Evolutionary conservation across 805 yeast species (phyloP).

Genomic region (Pichia californica): DNA sequence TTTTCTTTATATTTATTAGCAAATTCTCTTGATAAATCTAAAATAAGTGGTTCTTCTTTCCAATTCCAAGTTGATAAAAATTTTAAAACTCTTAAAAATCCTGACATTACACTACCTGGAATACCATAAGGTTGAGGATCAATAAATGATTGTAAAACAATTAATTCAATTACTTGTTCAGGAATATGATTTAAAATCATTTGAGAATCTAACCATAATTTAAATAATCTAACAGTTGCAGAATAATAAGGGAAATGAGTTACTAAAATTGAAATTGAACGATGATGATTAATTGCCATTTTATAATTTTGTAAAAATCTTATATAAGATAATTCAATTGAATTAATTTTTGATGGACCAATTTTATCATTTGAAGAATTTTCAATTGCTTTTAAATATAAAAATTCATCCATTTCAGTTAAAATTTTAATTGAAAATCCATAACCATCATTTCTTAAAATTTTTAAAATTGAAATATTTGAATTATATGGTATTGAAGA

Average conservation of each 20-base stretch:
- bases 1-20: slow-evolving; percentile 12
- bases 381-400: slow-evolving; percentile 66
- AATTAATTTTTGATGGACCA: slow-evolving; percentile 50
- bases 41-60: slow-evolving; percentile 78
- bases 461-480: slow-evolving; percentile 49
- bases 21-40: slow-evolving; percentile 61
- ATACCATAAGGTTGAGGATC: slow-evolving; percentile 80
- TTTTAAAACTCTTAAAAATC: slow-evolving; percentile 67
- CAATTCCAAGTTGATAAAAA: slow-evolving; percentile 87
- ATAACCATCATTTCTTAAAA: slow-evolving; percentile 83
- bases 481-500: slow-evolving; percentile 57
- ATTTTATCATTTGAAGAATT: slow-evolving; percentile 33
- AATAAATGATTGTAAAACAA: slow-evolving; percentile 78
- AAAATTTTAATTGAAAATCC: slow-evolving; percentile 74
- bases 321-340: slow-evolving; percentile 54
- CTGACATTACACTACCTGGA: slow-evolving; percentile 75
- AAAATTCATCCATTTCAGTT: slow-evolving; percentile 76
- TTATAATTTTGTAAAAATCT: slow-evolving; percentile 59
- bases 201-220: slow-evolving; percentile 86
- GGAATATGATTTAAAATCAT: slow-evolving; percentile 60
- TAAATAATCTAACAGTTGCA: slow-evolving; percentile 77
- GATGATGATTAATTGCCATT: slow-evolving; percentile 71
- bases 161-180: slow-evolving; percentile 75
- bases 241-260: slow-evolving; percentile 68
- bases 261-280: slow-evolving; percentile 66